These are phyloP conservation scores for Phytopythium boreale DNA, from an alignment of 352 stramenopile genomes.

Conservation along the genomic window DNA sequence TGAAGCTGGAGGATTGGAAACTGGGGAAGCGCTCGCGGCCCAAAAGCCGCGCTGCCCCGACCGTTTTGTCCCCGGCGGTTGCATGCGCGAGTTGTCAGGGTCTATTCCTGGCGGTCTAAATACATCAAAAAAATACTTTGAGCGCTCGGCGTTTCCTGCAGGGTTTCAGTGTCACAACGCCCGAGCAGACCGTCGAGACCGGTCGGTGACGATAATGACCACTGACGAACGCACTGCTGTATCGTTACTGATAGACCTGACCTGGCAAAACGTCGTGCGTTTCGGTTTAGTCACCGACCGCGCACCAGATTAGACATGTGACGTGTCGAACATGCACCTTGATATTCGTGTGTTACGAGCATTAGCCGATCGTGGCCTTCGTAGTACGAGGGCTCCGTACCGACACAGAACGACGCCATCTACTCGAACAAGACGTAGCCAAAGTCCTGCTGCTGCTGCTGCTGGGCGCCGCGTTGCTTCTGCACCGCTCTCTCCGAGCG, in stretches of 20 bases:
- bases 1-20: not conserved
- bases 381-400: no score
- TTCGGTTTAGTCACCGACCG: no score
- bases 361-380: not conserved
- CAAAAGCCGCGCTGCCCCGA: not conserved
- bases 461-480: not conserved
- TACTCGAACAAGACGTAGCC: slow-evolving; percentile 31
- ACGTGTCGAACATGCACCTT: not conserved
- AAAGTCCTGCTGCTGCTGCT: slow-evolving; percentile 20
- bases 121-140: not conserved
- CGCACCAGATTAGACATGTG: not conserved
- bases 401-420: not conserved
- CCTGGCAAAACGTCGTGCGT: not conserved
- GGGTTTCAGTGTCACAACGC: not conserved
- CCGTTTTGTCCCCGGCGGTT: not conserved
- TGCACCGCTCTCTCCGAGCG: slow-evolving; percentile 4
- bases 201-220: not conserved
- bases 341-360: not conserved
- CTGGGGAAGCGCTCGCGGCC: not conserved
- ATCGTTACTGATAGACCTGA: not conserved
- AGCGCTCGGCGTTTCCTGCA: not conserved
- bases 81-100: not conserved
- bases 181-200: not conserved
- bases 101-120: not conserved
- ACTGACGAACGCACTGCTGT: not conserved